Conservation (phyloP, 2,329 filamentous ascomycete genomes). For the Penicillium oxalicum region DNA sequence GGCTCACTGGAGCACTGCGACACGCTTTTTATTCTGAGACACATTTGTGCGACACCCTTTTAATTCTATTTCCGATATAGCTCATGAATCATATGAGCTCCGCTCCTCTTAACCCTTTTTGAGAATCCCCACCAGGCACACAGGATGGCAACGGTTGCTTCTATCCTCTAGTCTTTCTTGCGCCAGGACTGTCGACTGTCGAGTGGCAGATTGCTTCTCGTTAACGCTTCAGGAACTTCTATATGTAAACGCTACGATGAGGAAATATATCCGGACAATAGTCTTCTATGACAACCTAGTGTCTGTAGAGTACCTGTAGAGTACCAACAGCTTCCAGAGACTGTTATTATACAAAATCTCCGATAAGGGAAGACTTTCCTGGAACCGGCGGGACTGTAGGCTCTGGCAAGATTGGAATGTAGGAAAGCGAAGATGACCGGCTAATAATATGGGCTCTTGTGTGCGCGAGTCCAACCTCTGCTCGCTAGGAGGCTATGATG, state of each 20-base stretch:
- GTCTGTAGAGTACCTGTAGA: slow-evolving; percentile 1
- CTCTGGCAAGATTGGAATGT: neutral
- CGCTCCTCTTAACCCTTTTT: neutral
- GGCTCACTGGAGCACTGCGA: neutral
- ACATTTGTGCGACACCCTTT: neutral
- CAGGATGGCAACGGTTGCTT: neutral
- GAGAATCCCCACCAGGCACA: neutral
- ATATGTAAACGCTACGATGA: neutral
- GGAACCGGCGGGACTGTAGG: neutral
- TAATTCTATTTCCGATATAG: neutral
- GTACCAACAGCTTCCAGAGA: slow-evolving; percentile 1
- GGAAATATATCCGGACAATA: slow-evolving; percentile 1
- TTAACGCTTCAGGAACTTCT: neutral
- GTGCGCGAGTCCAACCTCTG: too few relatives aligned
- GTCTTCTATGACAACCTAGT: neutral
- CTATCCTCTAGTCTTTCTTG: neutral
- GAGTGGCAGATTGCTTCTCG: neutral
- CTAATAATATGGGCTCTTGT: too few relatives aligned
- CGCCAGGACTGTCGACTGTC: neutral
- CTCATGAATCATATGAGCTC: neutral
- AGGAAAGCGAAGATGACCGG: too few relatives aligned
- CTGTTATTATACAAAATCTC: neutral
- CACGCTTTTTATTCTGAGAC: neutral
- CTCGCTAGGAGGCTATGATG: too few relatives aligned
- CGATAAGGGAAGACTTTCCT: neutral